These are phyloP conservation scores for Catunica adiposa DNA, from an alignment of 2,329 filamentous ascomycete genomes.

Conservation along the genomic window DNA sequence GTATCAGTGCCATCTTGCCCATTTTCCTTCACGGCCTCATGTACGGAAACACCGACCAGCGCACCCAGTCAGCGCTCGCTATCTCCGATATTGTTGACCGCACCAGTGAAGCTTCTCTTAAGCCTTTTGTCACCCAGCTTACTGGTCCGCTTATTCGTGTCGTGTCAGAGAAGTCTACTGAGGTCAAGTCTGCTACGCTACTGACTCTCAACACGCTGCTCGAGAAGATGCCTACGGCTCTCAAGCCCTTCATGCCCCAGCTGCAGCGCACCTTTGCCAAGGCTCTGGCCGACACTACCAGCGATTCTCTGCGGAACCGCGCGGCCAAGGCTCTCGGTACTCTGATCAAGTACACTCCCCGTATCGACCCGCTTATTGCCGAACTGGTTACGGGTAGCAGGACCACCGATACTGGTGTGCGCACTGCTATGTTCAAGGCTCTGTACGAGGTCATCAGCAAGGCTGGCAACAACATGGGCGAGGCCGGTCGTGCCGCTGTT, in stretches of 20 bases:
- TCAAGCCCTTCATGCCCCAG: conserved; percentile 94
- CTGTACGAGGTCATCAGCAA: conserved; percentile 93
- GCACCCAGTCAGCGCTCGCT: conserved; percentile 77
- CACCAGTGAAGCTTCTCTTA: conserved; percentile 71
- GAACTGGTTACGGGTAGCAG: conserved; percentile 94
- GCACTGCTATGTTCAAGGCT: conserved; percentile 91
- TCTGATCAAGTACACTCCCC: conserved; percentile 84
- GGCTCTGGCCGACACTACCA: conserved; percentile 81
- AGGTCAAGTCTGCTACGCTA: conserved; percentile 89
- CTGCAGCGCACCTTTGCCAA: conserved; percentile 94
- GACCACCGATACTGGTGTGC: conserved; percentile 69
- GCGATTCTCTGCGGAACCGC: conserved; percentile 69
- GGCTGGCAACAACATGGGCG: conserved; percentile 87
- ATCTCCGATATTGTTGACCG: conserved; percentile 94
- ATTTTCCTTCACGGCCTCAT: conserved; percentile 97
- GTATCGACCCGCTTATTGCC: conserved; percentile 81
- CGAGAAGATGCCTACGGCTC: conserved; percentile 86
- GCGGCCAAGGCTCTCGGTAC: conserved; percentile 91
- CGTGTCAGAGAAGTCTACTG: conserved; percentile 86
- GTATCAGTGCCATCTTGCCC: conserved; percentile 86
- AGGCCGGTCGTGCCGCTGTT: conserved; percentile 71
- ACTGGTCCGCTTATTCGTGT: conserved; percentile 95
- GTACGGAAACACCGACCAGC: conserved; percentile 86
- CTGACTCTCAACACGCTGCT: conserved; percentile 86
- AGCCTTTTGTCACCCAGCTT: conserved; percentile 92